phyloP scores from a whole-genome alignment of 139 green algal species.

The Marvania coccoides region DNA sequence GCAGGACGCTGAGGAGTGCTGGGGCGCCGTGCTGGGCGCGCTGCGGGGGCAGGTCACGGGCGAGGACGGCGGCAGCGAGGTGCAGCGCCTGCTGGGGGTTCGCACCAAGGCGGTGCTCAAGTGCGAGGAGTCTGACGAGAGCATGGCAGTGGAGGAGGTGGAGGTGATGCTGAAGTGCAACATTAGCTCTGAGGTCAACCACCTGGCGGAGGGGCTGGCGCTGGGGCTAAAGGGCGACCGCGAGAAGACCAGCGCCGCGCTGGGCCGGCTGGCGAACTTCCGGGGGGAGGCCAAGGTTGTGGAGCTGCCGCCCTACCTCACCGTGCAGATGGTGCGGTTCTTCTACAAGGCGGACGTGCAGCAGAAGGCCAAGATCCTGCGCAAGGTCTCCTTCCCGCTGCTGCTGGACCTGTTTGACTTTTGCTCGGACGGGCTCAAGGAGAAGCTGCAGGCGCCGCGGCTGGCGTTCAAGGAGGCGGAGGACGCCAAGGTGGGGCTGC shows the following conservation, averaged over 20 bases:
- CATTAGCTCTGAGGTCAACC: conserved; percentile 85
- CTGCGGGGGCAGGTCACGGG: conserved; percentile 68
- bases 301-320: conserved; percentile 74
- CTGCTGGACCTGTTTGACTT: conserved; percentile 93
- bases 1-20: conserved; percentile 99
- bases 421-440: conserved; percentile 74
- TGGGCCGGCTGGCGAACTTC: conserved; percentile 63
- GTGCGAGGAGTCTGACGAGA: conserved; percentile 75
- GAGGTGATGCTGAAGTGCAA: conserved; percentile 92
- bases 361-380: conserved; percentile 97
- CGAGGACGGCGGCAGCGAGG: not conserved
- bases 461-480: conserved; percentile 40
- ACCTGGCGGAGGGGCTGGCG: conserved; percentile 76
- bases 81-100: conserved; percentile 83
- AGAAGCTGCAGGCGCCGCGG: conserved; percentile 66
- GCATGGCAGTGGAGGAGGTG: conserved; percentile 37
- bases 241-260: conserved; percentile 60
- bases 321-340: conserved; percentile 90
- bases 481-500: conserved; percentile 27
- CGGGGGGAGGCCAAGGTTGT: conserved; percentile 56
- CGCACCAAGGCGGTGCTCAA: conserved; percentile 59
- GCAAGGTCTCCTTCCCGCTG: conserved; percentile 82
- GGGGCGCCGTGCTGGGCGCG: conserved; percentile 73
- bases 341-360: conserved; percentile 85
- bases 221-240: conserved; percentile 81